Evolutionary conservation across 2,329 filamentous ascomycete genomes (phyloP), one percentile per base, ranked within the genome.

Genomic region (Alternaria brassicicola): DNA sequence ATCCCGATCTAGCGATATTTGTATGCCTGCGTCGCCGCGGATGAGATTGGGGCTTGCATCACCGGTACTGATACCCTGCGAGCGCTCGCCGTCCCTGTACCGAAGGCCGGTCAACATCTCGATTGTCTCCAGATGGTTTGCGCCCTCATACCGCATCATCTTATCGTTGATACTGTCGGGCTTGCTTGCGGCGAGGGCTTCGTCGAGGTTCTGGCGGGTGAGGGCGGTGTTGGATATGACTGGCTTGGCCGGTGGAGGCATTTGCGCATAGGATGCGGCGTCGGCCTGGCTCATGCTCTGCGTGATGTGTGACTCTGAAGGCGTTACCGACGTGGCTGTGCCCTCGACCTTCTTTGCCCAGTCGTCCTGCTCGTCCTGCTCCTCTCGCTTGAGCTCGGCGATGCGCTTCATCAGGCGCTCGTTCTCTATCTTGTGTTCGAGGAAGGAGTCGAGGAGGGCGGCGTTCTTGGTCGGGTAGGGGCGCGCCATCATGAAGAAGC

Each of bases 341-440:
- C 57, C 65, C 52, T 86, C 86, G 64, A 87, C 83, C 66, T 84
- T 86, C 68, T 83, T 85, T 39, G 81, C 74, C 82, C 86, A 88
- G 42, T 88, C 85, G 58, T 90, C 89, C 15, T 84, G 83, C 60
- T 96, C 93, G 53, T 93, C 91, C 55, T 89, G 87, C 76, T 97
- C 94, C 76, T 97, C 94, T 61, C 86, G 85, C 66, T 91, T 91
- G 53, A 97, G 82, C 78, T 96, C 92, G 17, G 89, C 88, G 61
- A 98, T 96, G 41, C 92, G 88, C 68, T 92, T 90, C 70, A 87
- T 88, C 47, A 98, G 79, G 4, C 93, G 87, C 79, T 97, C 93
- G 70, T 97, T 97, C 76, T 97, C 94, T 53, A 97, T 94, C 78
- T 97, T 97, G 80, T 97, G 93, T 76, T 98, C 94, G 26, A 98